Base-by-base conservation (phyloP, 768 basidiomycete genomes). In the Lactarius akahatsu region DNA sequence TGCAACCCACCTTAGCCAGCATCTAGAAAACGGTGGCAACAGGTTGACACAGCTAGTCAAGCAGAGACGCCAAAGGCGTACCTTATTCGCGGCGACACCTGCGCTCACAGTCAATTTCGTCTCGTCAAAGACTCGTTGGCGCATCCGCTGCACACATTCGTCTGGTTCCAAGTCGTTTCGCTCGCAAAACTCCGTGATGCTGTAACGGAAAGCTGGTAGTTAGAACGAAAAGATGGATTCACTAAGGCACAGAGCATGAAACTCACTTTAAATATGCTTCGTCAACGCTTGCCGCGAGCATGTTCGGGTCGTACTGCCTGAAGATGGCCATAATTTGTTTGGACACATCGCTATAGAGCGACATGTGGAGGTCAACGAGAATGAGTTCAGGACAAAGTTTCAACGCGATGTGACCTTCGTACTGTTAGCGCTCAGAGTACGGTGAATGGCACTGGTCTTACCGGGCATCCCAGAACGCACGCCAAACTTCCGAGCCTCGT, bases 391-490 rank as follows among this genome's bases (percentile, higher is more conserved):
- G 95, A 74, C 95, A 98, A 10, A 99, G 84, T 73, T 94, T 96
- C 80, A 88, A 90, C 18, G 96, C 96, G 54, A 98, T 87, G 75
- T 95, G 96, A 60, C 87, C 95, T 92, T 40, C 60, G 30, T 0
- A 10, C 52, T 40, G 36, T 67, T 45, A 67, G 50, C 38, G 36
- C 28, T 23, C 30, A 18, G 23, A 28, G 26, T 3, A n/a, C 23
- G 11, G 63, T 50, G 47, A 43, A 30, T 16, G 2, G 13, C 2
- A 47, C 40, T 6, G 23, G 28, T 72, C 81, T 68, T 71, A 91
- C 92, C 85, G n/a, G 96, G 86, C 97, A 98, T 98, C 34, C 94
- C 96, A 5, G 94, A 96, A 54, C 97, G 88, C 38, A 92, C 90
- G 2, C 94, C 95, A 70, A 82, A 94, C 74, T 90, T 94, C 55